phyloP scores from a whole-genome alignment of 202 grass and related monocot species.

The Thinopyrum obtusiflorum region DNA sequence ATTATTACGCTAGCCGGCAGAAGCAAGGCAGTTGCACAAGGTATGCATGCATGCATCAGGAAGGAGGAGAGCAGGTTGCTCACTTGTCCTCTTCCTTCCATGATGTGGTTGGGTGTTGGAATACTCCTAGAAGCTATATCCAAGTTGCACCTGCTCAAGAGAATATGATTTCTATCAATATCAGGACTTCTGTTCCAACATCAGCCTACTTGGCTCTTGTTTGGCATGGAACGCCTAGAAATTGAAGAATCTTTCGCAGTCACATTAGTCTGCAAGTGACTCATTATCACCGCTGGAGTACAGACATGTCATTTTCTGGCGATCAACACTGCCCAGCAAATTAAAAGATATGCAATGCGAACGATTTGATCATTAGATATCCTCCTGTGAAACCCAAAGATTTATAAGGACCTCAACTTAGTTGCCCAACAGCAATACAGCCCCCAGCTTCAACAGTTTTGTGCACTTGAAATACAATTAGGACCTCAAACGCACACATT shows the following conservation, averaged over 20 bases:
- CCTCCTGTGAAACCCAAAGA: not conserved
- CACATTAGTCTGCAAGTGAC: not conserved
- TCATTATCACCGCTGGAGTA: not conserved
- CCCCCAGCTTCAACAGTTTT: not conserved
- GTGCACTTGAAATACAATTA: conserved; percentile 3
- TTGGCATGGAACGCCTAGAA: not conserved
- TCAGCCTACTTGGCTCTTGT: conserved; percentile 18
- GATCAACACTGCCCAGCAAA: not conserved
- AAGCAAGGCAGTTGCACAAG: conserved; percentile 34
- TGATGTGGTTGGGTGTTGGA: not conserved
- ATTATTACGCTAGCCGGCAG: conserved; percentile 21
- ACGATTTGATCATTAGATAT: not conserved
- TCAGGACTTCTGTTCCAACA: conserved; percentile 10
- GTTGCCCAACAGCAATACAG: not conserved
- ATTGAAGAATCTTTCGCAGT: not conserved
- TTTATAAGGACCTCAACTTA: not conserved
- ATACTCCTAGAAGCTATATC: not conserved
- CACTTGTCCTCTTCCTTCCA: conserved; percentile 1
- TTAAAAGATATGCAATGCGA: not conserved
- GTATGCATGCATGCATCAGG: not conserved
- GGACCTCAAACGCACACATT: not conserved
- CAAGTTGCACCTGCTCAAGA: not conserved
- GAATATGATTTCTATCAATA: conserved; percentile 9
- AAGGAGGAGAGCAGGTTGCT: not conserved
- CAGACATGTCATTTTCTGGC: not conserved